Evolutionary conservation across 1,284 basidiomycete species (phyloP).

Genomic region (Bondarzewia mesenterica): DNA sequence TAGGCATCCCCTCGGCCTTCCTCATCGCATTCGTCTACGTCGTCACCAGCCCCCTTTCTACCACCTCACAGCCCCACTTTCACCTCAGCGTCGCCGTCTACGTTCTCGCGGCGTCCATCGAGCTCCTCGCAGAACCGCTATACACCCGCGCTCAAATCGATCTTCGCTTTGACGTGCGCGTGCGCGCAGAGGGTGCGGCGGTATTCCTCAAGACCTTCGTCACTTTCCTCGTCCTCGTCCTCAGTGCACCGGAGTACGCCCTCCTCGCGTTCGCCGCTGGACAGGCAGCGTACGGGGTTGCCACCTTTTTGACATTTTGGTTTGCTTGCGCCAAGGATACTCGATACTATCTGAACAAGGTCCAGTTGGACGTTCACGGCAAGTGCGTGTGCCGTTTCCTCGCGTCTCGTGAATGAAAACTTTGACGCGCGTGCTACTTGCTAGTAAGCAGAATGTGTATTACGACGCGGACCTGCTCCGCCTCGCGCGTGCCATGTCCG

Average conservation of each 20-base stretch:
- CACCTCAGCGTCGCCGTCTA: conserved; percentile 58
- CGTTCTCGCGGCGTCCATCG: conserved; percentile 62
- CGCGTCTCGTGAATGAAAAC: neutral
- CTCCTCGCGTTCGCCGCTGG: conserved; percentile 79
- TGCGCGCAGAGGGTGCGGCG: conserved; percentile 77
- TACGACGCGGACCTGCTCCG: conserved; percentile 47
- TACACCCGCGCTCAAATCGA: conserved; percentile 74
- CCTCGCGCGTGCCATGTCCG: conserved; percentile 74
- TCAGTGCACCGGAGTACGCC: conserved; percentile 42
- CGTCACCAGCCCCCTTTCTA: conserved; percentile 16
- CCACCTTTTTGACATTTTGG: conserved; percentile 25
- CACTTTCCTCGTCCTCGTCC: conserved; percentile 58
- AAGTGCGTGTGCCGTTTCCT: conserved; percentile 18
- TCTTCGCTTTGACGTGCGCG: conserved; percentile 57
- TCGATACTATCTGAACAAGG: conserved; percentile 16
- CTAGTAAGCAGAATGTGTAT: conserved; percentile 18
- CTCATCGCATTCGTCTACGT: conserved; percentile 22
- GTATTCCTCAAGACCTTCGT: conserved; percentile 68
- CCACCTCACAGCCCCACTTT: conserved; percentile 55
- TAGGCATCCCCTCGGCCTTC: conserved; percentile 23
- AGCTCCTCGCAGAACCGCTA: conserved; percentile 78
- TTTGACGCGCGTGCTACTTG: conserved; percentile 5
- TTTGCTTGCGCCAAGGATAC: conserved; percentile 16
- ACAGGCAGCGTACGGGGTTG: conserved; percentile 60
- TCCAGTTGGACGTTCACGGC: conserved; percentile 16